phyloP scores from a whole-genome alignment of 306 rosid genomes.

The Corylus americana region DNA sequence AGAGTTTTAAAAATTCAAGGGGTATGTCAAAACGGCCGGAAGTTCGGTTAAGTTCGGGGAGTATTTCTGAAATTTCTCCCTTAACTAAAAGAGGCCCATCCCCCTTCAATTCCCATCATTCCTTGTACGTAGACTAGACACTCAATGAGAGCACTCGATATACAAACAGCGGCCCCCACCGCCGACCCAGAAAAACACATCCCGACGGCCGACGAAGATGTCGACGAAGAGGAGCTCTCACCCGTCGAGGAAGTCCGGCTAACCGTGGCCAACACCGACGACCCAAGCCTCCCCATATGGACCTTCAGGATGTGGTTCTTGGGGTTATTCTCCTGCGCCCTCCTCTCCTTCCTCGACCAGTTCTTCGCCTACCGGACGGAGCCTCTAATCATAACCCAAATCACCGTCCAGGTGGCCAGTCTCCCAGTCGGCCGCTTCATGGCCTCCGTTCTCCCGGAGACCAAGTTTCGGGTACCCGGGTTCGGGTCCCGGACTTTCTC shows the following conservation, averaged over 20 bases:
- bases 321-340: slow-evolving; percentile 58
- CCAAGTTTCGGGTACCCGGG: slow-evolving; percentile 49
- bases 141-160: background rate
- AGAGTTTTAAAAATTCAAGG: too few species aligned
- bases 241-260: slow-evolving; percentile 71
- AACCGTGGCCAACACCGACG: slow-evolving; percentile 68
- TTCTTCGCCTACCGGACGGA: slow-evolving; percentile 77
- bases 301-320: slow-evolving; percentile 89
- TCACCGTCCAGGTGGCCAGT: slow-evolving; percentile 59
- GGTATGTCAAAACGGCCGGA: too few species aligned
- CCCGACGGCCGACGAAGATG: background rate
- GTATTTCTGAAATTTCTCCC: too few species aligned
- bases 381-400: slow-evolving; percentile 61
- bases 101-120: too few species aligned
- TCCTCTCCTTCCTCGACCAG: slow-evolving; percentile 72
- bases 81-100: too few species aligned
- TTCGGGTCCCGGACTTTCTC: slow-evolving; percentile 36
- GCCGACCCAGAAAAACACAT: slow-evolving; percentile 19
- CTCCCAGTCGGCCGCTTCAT: slow-evolving; percentile 78
- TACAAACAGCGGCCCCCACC: background rate
- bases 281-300: slow-evolving; percentile 69
- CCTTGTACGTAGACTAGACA: too few species aligned
- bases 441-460: slow-evolving; percentile 47
- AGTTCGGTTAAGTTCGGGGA: too few species aligned
- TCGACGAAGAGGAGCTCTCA: slow-evolving; percentile 48